A percentile compares a stretch with the other conserved stretches of the same genome.
Conservation (phyloP, 129 eudicot genomes). For the Tanacetum coccineum region DNA sequence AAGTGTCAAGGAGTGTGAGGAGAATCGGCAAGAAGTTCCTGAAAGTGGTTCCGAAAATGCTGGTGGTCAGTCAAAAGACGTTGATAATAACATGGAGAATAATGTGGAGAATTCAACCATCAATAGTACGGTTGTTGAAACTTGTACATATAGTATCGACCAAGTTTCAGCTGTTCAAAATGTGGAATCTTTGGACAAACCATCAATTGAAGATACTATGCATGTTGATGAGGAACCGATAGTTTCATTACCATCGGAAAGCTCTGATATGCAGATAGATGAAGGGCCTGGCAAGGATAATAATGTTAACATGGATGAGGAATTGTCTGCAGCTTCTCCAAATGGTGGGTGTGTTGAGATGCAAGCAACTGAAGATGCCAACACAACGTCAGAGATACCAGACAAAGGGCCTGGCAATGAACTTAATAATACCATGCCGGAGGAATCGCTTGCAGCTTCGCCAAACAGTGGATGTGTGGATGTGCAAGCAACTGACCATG, state of each 20-base stretch:
- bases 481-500: constrained; percentile 17
- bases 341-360: constrained; percentile 1
- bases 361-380: constrained; percentile 18
- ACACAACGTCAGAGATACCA: background rate
- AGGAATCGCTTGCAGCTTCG: constrained; percentile 12
- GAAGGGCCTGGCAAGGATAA: constrained; percentile 13
- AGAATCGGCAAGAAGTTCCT: constrained; percentile 24
- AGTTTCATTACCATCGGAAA: constrained; percentile 17
- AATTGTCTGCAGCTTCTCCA: constrained; percentile 17
- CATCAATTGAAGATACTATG: constrained; percentile 20
- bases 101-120: constrained; percentile 22
- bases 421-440: constrained; percentile 17
- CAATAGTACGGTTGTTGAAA: constrained; percentile 20
- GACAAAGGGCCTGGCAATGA: background rate
- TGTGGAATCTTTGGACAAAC: constrained; percentile 27
- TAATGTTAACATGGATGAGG: constrained; percentile 21
- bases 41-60: constrained; percentile 26
- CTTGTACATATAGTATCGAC: constrained; percentile 13
- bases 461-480: constrained; percentile 1
- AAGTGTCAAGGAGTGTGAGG: constrained; percentile 25
- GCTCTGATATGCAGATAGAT: constrained; percentile 21
- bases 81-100: constrained; percentile 20
- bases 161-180: constrained; percentile 22
- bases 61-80: constrained; percentile 11
- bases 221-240: constrained; percentile 17